Evolutionary conservation across 768 basidiomycete species (phyloP), one percentile per base, ranked within the genome.

Genomic region (Boletus sp.): DNA sequence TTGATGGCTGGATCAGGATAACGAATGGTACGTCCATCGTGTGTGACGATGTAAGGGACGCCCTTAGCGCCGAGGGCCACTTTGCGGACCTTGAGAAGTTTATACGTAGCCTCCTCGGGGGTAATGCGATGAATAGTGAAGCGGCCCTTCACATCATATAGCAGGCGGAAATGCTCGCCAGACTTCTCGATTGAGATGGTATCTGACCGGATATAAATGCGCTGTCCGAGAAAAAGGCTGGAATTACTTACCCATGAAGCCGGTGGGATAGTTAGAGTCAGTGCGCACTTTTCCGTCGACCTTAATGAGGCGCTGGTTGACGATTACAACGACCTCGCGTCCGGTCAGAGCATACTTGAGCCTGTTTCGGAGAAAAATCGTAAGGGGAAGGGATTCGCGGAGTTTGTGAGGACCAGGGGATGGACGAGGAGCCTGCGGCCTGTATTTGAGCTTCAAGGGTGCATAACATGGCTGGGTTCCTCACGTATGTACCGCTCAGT

Each of bases 111-210:
- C 75, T 99, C 97, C 77, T 98, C 97, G 39, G 89, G 83, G 51
- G 94, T 94, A 83, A 99, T 98, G 67, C 97, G 93, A 82, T 99
- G 97, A 73, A 98, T 96, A 63, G 94, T 90, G 82, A 99, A 99
- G 64, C 97, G 97, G 64, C 97, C 97, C 81, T 99, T 99, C 77
- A 98, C 87, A 72, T 98, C 97, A 82, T 98, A 98, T 40, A 99
- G 82, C 56, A 98, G 84, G 75, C 97, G 96, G 88, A 98, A 99
- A 81, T 98, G 88, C 77, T 99, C 97, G 77, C 88, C 91, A 25
- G 96, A 98, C 75, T 97, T 96, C 77, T 99, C 96, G 59, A 99
- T 90, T 56, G 92, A 85, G 72, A 99, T 83, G 61, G 98, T 96
- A 75, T 99, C 96, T 96, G 23, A 32, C 25, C 38, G 23, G 40